Percentiles rank a stretch among this genome's conserved stretches.
These are phyloP conservation scores for Spathaspora sp. DNA, from an alignment of 805 yeast species.

Conservation along the genomic window DNA sequence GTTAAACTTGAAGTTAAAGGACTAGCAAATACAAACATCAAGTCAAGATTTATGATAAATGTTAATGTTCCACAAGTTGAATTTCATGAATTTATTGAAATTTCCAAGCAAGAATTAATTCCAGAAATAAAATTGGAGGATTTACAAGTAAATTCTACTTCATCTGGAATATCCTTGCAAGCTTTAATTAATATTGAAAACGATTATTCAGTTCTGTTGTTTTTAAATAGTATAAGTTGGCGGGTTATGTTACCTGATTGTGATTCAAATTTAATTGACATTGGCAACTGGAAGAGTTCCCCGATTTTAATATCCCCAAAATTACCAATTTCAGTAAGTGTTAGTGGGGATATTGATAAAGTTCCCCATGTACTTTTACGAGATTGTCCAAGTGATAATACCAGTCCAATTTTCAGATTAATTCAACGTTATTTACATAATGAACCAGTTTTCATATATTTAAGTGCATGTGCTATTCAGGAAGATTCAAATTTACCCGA, in stretches of 20 bases:
- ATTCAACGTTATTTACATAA: slow-evolving; percentile 16
- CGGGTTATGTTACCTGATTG: slow-evolving; percentile 25
- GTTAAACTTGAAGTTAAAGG: slow-evolving; percentile 21
- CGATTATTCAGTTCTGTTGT: slow-evolving; percentile 15
- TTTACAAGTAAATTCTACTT: slow-evolving; percentile 10
- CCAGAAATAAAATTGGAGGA: slow-evolving; percentile 14
- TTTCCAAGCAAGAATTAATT: slow-evolving; percentile 9
- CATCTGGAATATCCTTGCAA: not conserved
- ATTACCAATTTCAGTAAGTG: slow-evolving; percentile 10
- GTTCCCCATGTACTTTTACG: slow-evolving; percentile 16
- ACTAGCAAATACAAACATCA: slow-evolving; percentile 14
- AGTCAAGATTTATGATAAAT: slow-evolving; percentile 12
- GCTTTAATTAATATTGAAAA: slow-evolving; percentile 6
- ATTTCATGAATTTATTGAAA: slow-evolving; percentile 9
- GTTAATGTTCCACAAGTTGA: slow-evolving; percentile 12
- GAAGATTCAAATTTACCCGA: slow-evolving; percentile 13
- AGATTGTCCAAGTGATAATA: slow-evolving; percentile 16
- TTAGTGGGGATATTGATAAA: slow-evolving; percentile 17
- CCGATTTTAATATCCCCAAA: slow-evolving; percentile 13
- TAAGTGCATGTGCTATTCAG: slow-evolving; percentile 15
- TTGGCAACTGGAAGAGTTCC: slow-evolving; percentile 22
- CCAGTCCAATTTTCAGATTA: slow-evolving; percentile 17
- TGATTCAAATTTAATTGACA: slow-evolving; percentile 10
- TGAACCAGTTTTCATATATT: slow-evolving; percentile 11
- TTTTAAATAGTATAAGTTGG: slow-evolving; percentile 22